Evolutionary conservation across 352 stramenopile species (phyloP).

Genomic region (Plasmopara halstedii): DNA sequence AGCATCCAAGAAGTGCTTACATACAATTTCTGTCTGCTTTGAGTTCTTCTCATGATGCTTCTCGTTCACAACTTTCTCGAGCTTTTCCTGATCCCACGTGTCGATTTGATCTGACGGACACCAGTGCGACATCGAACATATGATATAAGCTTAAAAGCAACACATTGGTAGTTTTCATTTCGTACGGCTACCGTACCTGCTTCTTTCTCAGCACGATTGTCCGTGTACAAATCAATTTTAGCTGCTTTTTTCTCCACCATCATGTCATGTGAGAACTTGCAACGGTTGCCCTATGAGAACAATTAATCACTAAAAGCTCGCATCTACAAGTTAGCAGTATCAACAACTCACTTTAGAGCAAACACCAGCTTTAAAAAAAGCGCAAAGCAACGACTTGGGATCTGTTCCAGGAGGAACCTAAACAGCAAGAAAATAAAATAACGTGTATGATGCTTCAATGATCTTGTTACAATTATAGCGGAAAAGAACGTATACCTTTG

Average conservation of each 20-base stretch:
- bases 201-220: slow-evolving; percentile 65
- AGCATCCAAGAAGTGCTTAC: slow-evolving; percentile 86
- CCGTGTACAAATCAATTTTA: slow-evolving; percentile 88
- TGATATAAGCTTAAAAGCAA: too few relatives aligned
- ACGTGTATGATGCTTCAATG: neutral
- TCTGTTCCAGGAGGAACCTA: slow-evolving; percentile 83
- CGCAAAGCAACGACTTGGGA: slow-evolving; percentile 83
- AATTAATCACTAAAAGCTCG: neutral
- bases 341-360: slow-evolving; percentile 63
- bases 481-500: slow-evolving; percentile 36
- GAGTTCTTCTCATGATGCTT: slow-evolving; percentile 79
- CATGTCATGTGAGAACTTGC: slow-evolving; percentile 87
- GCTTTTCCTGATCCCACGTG: slow-evolving; percentile 81
- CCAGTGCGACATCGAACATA: too few relatives aligned
- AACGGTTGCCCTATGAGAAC: slow-evolving; percentile 53
- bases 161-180: too few relatives aligned
- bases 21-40: slow-evolving; percentile 85
- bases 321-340: neutral
- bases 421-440: slow-evolving; percentile 5
- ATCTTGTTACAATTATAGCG: neutral
- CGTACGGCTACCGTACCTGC: slow-evolving; percentile 20
- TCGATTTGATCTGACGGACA: slow-evolving; percentile 62
- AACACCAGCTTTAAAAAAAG: slow-evolving; percentile 85
- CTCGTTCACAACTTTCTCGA: slow-evolving; percentile 80
- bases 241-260: slow-evolving; percentile 80